phyloP scores from a whole-genome alignment of 768 basidiomycete genomes.

The Hypholoma fasciculare region DNA sequence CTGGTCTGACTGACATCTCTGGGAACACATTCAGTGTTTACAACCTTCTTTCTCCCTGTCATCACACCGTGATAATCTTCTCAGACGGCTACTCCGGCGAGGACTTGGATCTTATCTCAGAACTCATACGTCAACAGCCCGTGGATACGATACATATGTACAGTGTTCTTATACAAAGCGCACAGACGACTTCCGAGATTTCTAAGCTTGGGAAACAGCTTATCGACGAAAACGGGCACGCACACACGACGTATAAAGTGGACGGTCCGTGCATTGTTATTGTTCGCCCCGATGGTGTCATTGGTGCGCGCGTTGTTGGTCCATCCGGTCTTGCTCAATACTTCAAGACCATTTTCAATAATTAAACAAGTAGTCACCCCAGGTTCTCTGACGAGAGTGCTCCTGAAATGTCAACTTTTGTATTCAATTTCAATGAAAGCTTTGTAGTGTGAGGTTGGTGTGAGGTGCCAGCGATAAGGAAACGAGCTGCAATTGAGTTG shows the following conservation, averaged over 20 bases:
- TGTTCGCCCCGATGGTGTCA: constrained; percentile 20
- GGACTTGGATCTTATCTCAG: background rate
- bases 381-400: no score
- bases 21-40: constrained; percentile 1
- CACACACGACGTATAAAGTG: constrained; percentile 13
- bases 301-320: constrained; percentile 16
- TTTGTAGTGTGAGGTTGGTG: no score
- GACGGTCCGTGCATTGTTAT: constrained; percentile 6
- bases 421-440: no score
- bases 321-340: constrained; percentile 11
- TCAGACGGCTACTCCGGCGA: background rate
- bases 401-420: no score
- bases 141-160: constrained; percentile 9
- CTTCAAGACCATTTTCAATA: constrained; percentile 15
- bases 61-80: constrained; percentile 12
- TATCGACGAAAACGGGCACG: constrained; percentile 15
- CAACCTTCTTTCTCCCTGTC: constrained; percentile 4
- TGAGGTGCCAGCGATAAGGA: no score
- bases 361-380: no score
- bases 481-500: no score
- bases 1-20: constrained; percentile 3
- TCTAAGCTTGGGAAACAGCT: constrained; percentile 8
- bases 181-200: background rate
- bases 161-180: background rate
- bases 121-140: constrained; percentile 10